These are phyloP conservation scores for Rusavskia elegans DNA, from an alignment of 495 filamentous ascomycete genomes.

Conservation along the genomic window DNA sequence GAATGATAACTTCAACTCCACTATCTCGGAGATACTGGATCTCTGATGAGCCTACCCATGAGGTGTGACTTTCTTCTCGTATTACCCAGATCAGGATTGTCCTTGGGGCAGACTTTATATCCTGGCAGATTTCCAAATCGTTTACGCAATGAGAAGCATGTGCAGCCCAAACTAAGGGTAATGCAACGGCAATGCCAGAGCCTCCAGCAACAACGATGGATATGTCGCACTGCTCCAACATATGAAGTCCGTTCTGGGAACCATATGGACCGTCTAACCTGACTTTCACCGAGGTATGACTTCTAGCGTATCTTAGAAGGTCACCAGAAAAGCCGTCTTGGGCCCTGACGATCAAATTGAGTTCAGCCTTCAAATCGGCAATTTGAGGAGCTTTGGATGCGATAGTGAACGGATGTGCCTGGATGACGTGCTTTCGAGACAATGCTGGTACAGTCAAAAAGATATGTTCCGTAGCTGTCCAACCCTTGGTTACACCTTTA, in stretches of 20 bases:
- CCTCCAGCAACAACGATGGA: slow-evolving; percentile 43
- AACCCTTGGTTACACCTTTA: slow-evolving; percentile 28
- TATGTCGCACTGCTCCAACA: slow-evolving; percentile 24
- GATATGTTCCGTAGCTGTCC: slow-evolving; percentile 40
- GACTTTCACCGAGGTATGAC: slow-evolving; percentile 20
- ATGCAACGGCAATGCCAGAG: slow-evolving; percentile 44
- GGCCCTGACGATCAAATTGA: slow-evolving; percentile 38
- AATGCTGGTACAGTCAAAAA: slow-evolving; percentile 40
- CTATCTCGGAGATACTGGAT: slow-evolving; percentile 25
- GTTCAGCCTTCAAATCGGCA: slow-evolving; percentile 19
- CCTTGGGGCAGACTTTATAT: slow-evolving; percentile 10
- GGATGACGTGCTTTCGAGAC: slow-evolving; percentile 24
- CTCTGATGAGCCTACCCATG: slow-evolving; percentile 32
- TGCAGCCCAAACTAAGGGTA: slow-evolving; percentile 29
- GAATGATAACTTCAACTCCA: slow-evolving; percentile 33
- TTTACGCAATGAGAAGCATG: background rate
- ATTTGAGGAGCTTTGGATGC: slow-evolving; percentile 28
- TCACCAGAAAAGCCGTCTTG: slow-evolving; percentile 41
- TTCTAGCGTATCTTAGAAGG: slow-evolving; percentile 31
- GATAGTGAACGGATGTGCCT: slow-evolving; percentile 48
- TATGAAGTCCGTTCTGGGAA: slow-evolving; percentile 25
- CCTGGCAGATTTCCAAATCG: slow-evolving; percentile 1
- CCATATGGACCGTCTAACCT: slow-evolving; percentile 44
- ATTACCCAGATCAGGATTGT: slow-evolving; percentile 43
- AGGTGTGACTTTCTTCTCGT: slow-evolving; percentile 29